Percentiles rank a stretch among this genome's conserved stretches.
These are phyloP conservation scores for Cladosporium colombiae DNA, from an alignment of 2,329 filamentous ascomycete species.

Conservation along the genomic window DNA sequence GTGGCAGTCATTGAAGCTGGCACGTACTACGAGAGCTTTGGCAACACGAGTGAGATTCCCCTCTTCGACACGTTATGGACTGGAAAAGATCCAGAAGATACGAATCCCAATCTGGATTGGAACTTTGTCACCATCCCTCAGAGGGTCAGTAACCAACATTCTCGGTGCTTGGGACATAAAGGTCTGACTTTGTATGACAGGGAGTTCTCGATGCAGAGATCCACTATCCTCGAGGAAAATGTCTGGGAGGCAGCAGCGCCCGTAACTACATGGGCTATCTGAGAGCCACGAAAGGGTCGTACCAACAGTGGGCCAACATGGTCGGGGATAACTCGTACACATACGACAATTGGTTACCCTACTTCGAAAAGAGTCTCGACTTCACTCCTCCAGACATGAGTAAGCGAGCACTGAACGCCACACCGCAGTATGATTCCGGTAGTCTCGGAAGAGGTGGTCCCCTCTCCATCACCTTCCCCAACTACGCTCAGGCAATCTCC, in stretches of 20 bases:
- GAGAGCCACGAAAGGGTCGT: no score
- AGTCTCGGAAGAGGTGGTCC: no score
- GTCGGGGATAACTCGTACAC: no score
- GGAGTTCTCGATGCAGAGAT: constrained; percentile 25
- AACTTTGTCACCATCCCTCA: constrained; percentile 31
- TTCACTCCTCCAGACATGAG: no score
- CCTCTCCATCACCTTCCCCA: no score
- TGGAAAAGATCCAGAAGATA: constrained; percentile 9
- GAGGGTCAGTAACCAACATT: neutral
- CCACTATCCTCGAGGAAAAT: constrained; percentile 33
- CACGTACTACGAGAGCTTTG: constrained; percentile 16
- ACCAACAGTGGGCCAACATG: no score
- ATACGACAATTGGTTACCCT: no score
- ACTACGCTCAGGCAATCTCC: no score
- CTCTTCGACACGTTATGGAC: neutral
- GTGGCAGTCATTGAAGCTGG: constrained; percentile 39
- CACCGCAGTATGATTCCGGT: no score
- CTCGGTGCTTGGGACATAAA: neutral
- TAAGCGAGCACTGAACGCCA: no score
- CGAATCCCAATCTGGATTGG: constrained; percentile 32
- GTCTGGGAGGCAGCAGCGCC: constrained; percentile 30
- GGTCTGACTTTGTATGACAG: constrained; percentile 3
- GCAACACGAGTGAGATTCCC: neutral
- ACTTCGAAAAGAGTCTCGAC: no score
- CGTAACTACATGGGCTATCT: no score